Conservation (phyloP, 2,329 filamentous ascomycete genomes). For the Fusarium globosum region DNA sequence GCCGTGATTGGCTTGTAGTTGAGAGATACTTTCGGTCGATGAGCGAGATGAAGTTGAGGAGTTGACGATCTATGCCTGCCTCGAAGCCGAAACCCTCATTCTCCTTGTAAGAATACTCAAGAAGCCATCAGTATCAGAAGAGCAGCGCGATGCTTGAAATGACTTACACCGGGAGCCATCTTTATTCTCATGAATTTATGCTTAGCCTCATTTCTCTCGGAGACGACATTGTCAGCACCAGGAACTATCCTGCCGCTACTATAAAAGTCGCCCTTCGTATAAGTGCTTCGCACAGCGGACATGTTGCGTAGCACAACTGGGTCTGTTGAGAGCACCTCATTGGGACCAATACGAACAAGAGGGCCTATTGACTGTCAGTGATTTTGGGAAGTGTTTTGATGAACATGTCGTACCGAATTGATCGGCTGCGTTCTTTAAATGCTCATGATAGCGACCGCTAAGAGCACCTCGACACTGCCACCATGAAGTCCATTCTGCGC, state of each 20-base stretch:
- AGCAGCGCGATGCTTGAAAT: background rate
- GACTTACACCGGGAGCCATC: constrained; percentile 56
- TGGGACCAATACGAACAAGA: constrained; percentile 57
- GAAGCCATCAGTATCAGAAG: background rate
- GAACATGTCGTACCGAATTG: constrained; percentile 33
- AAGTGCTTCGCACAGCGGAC: constrained; percentile 51
- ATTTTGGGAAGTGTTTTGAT: too few species aligned
- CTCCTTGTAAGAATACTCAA: constrained; percentile 63
- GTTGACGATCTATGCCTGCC: constrained; percentile 53
- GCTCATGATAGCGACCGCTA: constrained; percentile 45
- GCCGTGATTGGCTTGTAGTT: constrained; percentile 46
- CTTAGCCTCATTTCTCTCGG: constrained; percentile 58
- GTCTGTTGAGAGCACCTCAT: constrained; percentile 55
- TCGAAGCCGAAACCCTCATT: constrained; percentile 58
- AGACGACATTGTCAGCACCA: constrained; percentile 65
- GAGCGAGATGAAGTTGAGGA: constrained; percentile 55
- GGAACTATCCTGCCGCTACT: constrained; percentile 63
- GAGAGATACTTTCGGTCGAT: constrained; percentile 61
- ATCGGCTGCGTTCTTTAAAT: constrained; percentile 41
- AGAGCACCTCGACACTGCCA: constrained; percentile 46
- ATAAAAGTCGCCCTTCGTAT: constrained; percentile 58
- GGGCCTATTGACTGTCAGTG: constrained; percentile 39
- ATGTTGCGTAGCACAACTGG: constrained; percentile 53
- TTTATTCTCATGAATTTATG: constrained; percentile 59
- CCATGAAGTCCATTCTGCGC: constrained; percentile 45